Conservation (phyloP, 208 protist genomes). For the Trichomonas tenax region DNA sequence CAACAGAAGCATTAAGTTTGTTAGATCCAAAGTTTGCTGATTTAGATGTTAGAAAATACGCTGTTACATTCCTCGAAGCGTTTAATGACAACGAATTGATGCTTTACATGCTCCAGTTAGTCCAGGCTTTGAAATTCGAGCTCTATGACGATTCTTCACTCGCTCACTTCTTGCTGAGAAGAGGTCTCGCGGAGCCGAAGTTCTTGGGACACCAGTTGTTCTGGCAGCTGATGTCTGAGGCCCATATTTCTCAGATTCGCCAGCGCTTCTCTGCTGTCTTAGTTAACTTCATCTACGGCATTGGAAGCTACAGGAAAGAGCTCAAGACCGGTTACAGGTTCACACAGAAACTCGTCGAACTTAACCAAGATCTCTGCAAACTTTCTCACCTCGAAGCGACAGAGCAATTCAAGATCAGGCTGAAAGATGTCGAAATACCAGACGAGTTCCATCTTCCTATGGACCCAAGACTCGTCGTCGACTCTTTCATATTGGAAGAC, state of each 20-base stretch:
- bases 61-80: conserved; percentile 36
- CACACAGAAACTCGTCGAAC: background rate
- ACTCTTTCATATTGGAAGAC: conserved; percentile 48
- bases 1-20: conserved; percentile 45
- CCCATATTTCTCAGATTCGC: background rate
- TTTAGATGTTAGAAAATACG: conserved; percentile 44
- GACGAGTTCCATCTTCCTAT: conserved; percentile 23
- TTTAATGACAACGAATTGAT: conserved; percentile 30
- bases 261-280: conserved; percentile 32
- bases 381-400: background rate
- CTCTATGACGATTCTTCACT: conserved; percentile 51
- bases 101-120: conserved; percentile 35
- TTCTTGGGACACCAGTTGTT: conserved; percentile 56
- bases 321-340: background rate
- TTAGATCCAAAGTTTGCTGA: conserved; percentile 57
- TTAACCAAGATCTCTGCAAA: background rate
- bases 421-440: background rate
- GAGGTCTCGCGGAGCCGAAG: conserved; percentile 52
- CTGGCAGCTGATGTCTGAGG: conserved; percentile 64
- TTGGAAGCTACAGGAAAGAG: background rate
- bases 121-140: conserved; percentile 61
- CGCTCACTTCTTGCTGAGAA: conserved; percentile 50
- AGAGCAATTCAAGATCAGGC: background rate
- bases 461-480: conserved; percentile 24
- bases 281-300: conserved; percentile 5